Evolutionary conservation across 1,139 yeast species (phyloP), one percentile per base, ranked within the genome.

Genomic region (Kurtzmaniella quercitrusa): DNA sequence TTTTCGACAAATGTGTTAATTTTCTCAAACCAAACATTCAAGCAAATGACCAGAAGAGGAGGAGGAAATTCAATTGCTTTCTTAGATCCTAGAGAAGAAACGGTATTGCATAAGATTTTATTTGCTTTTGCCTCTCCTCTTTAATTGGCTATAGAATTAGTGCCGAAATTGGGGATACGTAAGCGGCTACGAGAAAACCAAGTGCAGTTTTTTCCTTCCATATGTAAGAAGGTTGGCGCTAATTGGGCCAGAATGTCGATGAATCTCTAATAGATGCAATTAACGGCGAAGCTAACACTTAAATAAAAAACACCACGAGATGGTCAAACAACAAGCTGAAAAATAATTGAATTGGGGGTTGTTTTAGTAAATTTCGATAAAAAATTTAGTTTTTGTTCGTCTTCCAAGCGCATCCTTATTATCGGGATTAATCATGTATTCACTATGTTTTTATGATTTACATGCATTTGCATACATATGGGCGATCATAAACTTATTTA

Each of bases 401-500:
- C 14, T 27, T 27, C 6, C 31, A 11, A 27, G 31, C 12, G 5
- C 31, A n/a, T n/a, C 31, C 14, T n/a, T n/a, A 6, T 11, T 27
- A 27, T 27, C 31, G 14, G 31, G 31, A 27, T 27, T 27, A 10
- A 11, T 27, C 10, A 23, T 23, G 27, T 23, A 23, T 23, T 11
- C 27, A 23, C 27, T 11, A 23, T 23, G 27, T 8, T 23, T 23
- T 23, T 23, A 23, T 23, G 27, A 33, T 15, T 5, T 17, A 36
- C 38, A 36, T 36, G 27, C 27, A 21, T 19, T 2, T 36, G 44
- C 41, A 33, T 21, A 41, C 33, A 25, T 21, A 25, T 31, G 40
- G 34, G 45, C 34, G 40, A 37, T 41, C 41, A 41, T 43, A 41
- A 41, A 43, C 36, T 14, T 12, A 12, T 43, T 37, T 43, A 43